Conservation (phyloP, 1,139 yeast species). For the Pichia kudriavzevii region DNA sequence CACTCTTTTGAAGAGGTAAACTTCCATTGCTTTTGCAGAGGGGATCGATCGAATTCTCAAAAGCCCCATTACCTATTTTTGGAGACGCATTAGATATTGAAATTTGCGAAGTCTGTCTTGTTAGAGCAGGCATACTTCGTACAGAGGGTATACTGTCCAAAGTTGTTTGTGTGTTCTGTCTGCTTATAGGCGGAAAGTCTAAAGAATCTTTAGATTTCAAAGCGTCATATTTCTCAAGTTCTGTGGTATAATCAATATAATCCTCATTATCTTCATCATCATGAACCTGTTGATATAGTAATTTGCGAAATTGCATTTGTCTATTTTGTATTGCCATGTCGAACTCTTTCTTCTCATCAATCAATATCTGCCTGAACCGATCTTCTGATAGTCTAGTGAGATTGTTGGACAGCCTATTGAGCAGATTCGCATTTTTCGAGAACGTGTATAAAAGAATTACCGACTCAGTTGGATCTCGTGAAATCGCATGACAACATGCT, state of each 20-base stretch:
- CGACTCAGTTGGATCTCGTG: conserved; percentile 44
- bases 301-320: conserved; percentile 2
- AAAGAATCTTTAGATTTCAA: conserved; percentile 5
- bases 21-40: not conserved
- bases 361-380: conserved; percentile 8
- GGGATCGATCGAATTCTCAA: conserved; percentile 10
- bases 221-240: not conserved
- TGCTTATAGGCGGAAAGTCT: conserved; percentile 12
- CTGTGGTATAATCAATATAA: too few species aligned
- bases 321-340: conserved; percentile 3
- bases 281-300: conserved; percentile 1
- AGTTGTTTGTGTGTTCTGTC: conserved; percentile 16
- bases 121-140: conserved; percentile 10
- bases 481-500: conserved; percentile 43
- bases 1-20: not conserved
- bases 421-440: conserved; percentile 33
- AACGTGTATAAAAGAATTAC: conserved; percentile 48
- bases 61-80: not conserved
- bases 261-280: conserved; percentile 2
- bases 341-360: conserved; percentile 12
- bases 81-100: conserved; percentile 9
- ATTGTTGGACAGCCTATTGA: conserved; percentile 15
- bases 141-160: conserved; percentile 14
- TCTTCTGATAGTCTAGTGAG: conserved; percentile 19
- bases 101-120: conserved; percentile 12